Base-by-base conservation (phyloP, 345 rosid genomes). In the Gossypium mustelinum region DNA sequence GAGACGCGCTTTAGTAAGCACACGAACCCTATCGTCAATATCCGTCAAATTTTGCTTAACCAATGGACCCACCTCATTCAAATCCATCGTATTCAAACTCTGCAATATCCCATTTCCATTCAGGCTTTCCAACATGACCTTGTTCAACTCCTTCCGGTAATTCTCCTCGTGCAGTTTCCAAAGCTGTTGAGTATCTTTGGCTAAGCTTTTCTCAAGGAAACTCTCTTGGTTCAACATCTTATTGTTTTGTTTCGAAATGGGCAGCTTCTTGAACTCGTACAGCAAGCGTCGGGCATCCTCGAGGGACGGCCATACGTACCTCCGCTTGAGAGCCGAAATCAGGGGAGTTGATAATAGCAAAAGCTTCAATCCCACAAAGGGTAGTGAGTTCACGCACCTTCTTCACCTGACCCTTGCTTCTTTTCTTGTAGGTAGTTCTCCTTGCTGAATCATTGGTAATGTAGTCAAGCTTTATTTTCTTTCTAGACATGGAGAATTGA, bases 391-490 rank as follows among this genome's bases (percentile, higher is more conserved):
- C 81, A 2, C 41, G 57, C 14, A 79, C 78, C 29, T 84, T 83
- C 39, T 84, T 81, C 62, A 74, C 41, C 48, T 76, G 29, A 41
- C 82, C 82, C 22, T 84, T 84, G 72, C 77, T 84, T 61, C 74
- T 65, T 63, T 84, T 84, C 57, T 77, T 81, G 13, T 60, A 79
- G 4, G 75, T 81, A 11, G 79, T 71, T 75, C 81, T 81, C 11
- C 79, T 79, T 0, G 76, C 75, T n/a, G 85, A 79, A 56, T 81
- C 81, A 16, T 81, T 79, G 6, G 76, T 2, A 27, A 84, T 81
- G 74, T 66, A 81, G 43, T 73, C 76, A 17, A 84, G 77, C 55
- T 79, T 84, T 27, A 84, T 72, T 60, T 81, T 84, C 48, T 81
- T 84, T 22, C 84, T 76, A 0, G 82, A 77, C 81, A 84, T 79